Conservation (phyloP, 768 basidiomycete species). For the Suillus subluteus region DNA sequence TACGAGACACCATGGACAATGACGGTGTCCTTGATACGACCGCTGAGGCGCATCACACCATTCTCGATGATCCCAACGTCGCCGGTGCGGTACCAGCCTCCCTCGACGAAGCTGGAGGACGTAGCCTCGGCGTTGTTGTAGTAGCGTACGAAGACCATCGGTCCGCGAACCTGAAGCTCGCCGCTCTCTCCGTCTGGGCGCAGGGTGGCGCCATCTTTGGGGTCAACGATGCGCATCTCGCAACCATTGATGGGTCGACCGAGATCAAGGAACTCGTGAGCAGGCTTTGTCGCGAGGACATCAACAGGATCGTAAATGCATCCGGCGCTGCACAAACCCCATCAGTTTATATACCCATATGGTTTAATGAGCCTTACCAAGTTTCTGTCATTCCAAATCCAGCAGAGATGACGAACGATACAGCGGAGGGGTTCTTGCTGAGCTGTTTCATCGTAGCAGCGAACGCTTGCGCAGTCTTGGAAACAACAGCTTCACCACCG, state of each 20-base stretch:
- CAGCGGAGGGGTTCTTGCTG: constrained; percentile 19
- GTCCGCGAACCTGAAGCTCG: constrained; percentile 45
- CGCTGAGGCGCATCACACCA: constrained; percentile 39
- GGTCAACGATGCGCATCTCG: constrained; percentile 40
- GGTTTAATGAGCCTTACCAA: constrained; percentile 24
- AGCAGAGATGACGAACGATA: constrained; percentile 21
- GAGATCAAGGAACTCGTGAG: constrained; percentile 42
- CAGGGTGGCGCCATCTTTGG: constrained; percentile 29
- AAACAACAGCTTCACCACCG: constrained; percentile 47
- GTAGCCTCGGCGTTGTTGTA: constrained; percentile 54
- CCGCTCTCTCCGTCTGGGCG: constrained; percentile 39
- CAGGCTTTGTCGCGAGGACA: constrained; percentile 19
- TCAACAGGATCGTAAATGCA: constrained; percentile 42
- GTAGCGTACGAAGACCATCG: constrained; percentile 46
- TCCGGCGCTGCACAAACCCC: constrained; percentile 31
- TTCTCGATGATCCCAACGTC: constrained; percentile 48
- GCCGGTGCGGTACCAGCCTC: constrained; percentile 67
- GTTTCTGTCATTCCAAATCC: constrained; percentile 51
- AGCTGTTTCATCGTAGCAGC: constrained; percentile 34
- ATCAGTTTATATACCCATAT: neutral
- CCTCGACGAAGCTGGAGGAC: constrained; percentile 45
- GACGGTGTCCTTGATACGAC: constrained; percentile 43
- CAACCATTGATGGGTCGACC: constrained; percentile 35
- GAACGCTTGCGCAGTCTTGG: constrained; percentile 43
- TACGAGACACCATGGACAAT: constrained; percentile 45